These are phyloP conservation scores for Leccinum olivaceoglutinosum DNA, from an alignment of 1,284 basidiomycete species.

Conservation along the genomic window DNA sequence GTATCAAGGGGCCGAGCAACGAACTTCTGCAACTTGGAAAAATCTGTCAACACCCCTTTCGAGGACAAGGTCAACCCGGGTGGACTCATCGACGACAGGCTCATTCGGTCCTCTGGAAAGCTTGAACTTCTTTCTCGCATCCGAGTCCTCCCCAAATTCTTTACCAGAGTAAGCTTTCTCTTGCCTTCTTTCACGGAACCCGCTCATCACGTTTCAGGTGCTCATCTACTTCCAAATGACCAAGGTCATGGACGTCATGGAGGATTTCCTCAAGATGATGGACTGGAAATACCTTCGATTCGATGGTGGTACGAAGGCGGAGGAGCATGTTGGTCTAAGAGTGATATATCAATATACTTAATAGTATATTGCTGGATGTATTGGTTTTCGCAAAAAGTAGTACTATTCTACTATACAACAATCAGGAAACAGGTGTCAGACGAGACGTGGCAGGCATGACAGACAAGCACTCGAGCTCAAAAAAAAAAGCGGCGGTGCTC, in stretches of 20 bases:
- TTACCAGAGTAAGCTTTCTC: conserved; percentile 63
- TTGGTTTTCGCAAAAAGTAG: background rate
- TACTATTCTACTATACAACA: background rate
- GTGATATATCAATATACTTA: too few species aligned
- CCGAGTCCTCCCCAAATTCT: conserved; percentile 80
- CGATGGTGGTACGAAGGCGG: conserved; percentile 97
- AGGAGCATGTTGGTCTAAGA: conserved; percentile 78
- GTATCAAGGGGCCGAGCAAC: conserved; percentile 89
- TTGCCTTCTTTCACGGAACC: background rate
- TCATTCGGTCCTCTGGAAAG: conserved; percentile 89
- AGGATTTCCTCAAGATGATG: conserved; percentile 93
- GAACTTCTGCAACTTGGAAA: conserved; percentile 99
- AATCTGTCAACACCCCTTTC: conserved; percentile 98
- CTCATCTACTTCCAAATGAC: conserved; percentile 99
- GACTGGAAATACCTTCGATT: conserved; percentile 90
- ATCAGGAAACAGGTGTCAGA: background rate
- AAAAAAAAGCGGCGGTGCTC: background rate
- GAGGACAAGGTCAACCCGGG: conserved; percentile 88
- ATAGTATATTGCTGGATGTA: background rate
- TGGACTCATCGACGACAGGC: conserved; percentile 79
- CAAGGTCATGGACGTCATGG: conserved; percentile 99
- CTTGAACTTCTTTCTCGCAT: conserved; percentile 93
- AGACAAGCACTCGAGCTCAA: background rate
- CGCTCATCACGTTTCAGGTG: conserved; percentile 48
- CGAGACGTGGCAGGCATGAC: background rate